Evolutionary conservation across 2,329 filamentous ascomycete species (phyloP).

Genomic region (Phaeosphaeria sp.): DNA sequence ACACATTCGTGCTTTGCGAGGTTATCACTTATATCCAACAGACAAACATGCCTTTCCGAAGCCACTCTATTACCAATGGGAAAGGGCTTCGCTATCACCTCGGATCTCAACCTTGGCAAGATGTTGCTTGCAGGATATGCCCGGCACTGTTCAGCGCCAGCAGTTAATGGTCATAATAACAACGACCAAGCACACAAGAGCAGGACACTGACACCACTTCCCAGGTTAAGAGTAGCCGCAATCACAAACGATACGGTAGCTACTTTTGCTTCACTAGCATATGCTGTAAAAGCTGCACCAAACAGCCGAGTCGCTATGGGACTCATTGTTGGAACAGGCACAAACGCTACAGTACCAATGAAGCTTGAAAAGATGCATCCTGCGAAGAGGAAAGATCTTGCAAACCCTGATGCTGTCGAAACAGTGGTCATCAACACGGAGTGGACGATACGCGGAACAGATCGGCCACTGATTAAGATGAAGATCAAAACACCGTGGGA

Average conservation of each 20-base stretch:
- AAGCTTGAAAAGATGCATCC: conserved; percentile 67
- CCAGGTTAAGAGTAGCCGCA: conserved; percentile 72
- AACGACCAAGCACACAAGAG: conserved; percentile 30
- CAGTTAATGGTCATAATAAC: conserved; percentile 30
- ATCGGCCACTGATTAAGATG: conserved; percentile 68
- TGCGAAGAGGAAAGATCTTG: conserved; percentile 61
- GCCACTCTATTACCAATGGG: conserved; percentile 73
- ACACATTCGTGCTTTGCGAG: not conserved
- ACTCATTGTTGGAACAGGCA: conserved; percentile 81
- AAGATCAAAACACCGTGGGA: conserved; percentile 76
- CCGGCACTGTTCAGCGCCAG: conserved; percentile 55
- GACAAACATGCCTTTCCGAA: conserved; percentile 66
- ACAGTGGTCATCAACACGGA: conserved; percentile 83
- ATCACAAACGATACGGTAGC: conserved; percentile 85
- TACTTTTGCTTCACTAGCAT: conserved; percentile 78
- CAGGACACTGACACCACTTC: conserved; percentile 54
- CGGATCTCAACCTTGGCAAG: conserved; percentile 66
- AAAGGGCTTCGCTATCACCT: conserved; percentile 71
- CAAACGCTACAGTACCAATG: conserved; percentile 81
- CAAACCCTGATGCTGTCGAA: conserved; percentile 52
- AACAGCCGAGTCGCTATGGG: conserved; percentile 77
- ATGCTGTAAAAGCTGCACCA: conserved; percentile 67
- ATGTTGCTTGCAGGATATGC: conserved; percentile 67
- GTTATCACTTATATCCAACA: conserved; percentile 23
- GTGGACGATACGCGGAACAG: conserved; percentile 80